phyloP scores from a whole-genome alignment of 2,329 filamentous ascomycete genomes.

The Trichoderma sp. region DNA sequence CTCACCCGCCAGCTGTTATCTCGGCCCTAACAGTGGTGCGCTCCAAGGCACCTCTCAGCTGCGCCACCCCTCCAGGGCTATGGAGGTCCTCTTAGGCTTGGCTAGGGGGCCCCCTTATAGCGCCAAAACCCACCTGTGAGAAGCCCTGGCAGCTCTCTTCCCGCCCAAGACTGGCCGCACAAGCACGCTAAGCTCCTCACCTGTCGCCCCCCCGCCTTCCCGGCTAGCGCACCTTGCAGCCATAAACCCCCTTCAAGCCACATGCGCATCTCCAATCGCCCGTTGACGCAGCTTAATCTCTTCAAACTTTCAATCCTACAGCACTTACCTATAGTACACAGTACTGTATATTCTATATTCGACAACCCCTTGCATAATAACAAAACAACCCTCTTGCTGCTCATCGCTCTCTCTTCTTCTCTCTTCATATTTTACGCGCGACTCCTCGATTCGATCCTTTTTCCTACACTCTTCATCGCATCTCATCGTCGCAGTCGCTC shows the following conservation, averaged over 20 bases:
- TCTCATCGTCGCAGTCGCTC: not conserved
- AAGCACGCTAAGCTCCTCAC: not conserved
- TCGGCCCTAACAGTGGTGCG: not conserved
- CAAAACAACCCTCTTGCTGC: not conserved
- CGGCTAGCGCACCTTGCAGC: not conserved
- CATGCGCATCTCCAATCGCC: constrained; percentile 11
- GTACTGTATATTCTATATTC: not conserved
- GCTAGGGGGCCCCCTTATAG: constrained; percentile 2
- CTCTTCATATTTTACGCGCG: not conserved
- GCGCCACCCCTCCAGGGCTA: not conserved
- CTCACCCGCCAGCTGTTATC: not conserved
- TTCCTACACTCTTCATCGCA: not conserved
- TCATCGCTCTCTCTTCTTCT: not conserved
- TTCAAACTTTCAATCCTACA: not conserved
- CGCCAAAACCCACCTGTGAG: not conserved
- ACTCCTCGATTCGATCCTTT: not conserved
- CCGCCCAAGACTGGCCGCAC: no score
- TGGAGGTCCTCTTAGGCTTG: not conserved
- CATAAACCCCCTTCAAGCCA: not conserved
- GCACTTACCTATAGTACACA: no score
- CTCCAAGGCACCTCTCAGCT: not conserved
- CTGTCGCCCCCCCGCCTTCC: not conserved
- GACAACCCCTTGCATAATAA: not conserved
- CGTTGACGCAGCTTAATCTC: not conserved
- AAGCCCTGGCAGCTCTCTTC: not conserved